A percentile compares a stretch with the other conserved stretches of the same genome.
phyloP scores from a whole-genome alignment of 2,329 filamentous ascomycete species.

The Lasiodiplodia hormozganensis region DNA sequence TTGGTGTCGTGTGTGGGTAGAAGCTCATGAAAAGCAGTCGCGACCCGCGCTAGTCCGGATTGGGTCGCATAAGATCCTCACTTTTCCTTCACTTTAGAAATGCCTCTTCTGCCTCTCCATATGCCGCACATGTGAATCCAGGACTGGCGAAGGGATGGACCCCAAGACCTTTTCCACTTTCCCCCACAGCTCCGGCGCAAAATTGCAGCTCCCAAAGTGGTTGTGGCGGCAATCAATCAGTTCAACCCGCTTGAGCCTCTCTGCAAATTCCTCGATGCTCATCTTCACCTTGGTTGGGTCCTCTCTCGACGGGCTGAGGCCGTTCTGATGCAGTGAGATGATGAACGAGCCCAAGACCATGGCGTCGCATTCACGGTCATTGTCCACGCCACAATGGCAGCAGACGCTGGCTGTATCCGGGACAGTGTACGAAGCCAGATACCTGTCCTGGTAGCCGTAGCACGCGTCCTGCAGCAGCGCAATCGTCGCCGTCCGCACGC shows the following conservation, averaged over 20 bases:
- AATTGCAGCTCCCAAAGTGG: background rate
- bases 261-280: slow-evolving; percentile 2
- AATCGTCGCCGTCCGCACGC: background rate
- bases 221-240: background rate
- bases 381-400: background rate
- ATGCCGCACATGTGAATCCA: background rate
- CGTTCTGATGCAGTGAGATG: background rate
- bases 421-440: background rate
- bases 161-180: background rate
- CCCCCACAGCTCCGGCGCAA: background rate
- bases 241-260: background rate
- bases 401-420: background rate
- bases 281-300: background rate
- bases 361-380: background rate
- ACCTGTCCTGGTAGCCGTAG: slow-evolving; percentile 9
- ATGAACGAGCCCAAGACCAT: background rate
- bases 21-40: background rate
- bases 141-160: background rate
- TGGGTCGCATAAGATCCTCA: too few species aligned
- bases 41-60: background rate
- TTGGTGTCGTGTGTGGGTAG: background rate
- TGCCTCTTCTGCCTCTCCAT: slow-evolving; percentile 8
- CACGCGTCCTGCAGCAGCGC: background rate
- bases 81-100: background rate
- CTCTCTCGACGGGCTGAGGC: background rate